These are phyloP conservation scores for Pisolithus thermaeus DNA, from an alignment of 1,284 basidiomycete species.

Conservation along the genomic window DNA sequence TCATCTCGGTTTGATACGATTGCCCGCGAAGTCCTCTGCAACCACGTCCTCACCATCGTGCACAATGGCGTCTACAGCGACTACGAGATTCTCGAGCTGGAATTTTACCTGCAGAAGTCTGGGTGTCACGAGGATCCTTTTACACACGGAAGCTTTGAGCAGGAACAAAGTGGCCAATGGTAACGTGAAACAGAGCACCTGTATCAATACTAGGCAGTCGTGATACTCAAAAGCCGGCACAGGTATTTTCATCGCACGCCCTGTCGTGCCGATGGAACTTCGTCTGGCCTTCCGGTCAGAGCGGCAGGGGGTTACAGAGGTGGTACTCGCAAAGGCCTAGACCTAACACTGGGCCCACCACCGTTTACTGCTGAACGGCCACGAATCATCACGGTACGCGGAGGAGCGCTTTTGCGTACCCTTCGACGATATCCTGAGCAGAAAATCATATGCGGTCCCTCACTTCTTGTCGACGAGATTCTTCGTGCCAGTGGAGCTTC, in stretches of 20 bases:
- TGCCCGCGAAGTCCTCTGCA: constrained; percentile 44
- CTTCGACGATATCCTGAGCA: constrained; percentile 43
- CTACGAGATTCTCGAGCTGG: constrained; percentile 61
- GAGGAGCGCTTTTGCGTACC: constrained; percentile 64
- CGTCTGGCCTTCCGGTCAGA: constrained; percentile 31
- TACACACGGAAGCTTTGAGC: constrained; percentile 63
- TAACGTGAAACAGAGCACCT: constrained; percentile 19
- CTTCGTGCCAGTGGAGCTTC: constrained; percentile 42
- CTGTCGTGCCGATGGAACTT: constrained; percentile 36
- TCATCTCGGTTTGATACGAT: constrained; percentile 42
- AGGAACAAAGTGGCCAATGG: constrained; percentile 59
- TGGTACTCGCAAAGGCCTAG: constrained; percentile 70
- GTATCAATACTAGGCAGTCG: too few relatives aligned
- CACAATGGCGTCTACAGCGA: constrained; percentile 29
- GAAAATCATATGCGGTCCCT: constrained; percentile 64
- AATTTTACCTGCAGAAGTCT: constrained; percentile 60
- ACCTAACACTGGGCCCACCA: constrained; percentile 57
- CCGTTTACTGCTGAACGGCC: neutral
- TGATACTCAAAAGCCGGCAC: neutral
- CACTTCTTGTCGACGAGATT: constrained; percentile 67
- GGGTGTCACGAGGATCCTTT: constrained; percentile 64
- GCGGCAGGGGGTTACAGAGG: constrained; percentile 50
- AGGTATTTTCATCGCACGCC: constrained; percentile 77
- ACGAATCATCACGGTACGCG: constrained; percentile 33
- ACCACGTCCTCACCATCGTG: constrained; percentile 40